A percentile compares a stretch with the other conserved stretches of the same genome.
phyloP scores from a whole-genome alignment of 192 early-diverging fungal genomes.

The Borealophlyctis nickersoniae region DNA sequence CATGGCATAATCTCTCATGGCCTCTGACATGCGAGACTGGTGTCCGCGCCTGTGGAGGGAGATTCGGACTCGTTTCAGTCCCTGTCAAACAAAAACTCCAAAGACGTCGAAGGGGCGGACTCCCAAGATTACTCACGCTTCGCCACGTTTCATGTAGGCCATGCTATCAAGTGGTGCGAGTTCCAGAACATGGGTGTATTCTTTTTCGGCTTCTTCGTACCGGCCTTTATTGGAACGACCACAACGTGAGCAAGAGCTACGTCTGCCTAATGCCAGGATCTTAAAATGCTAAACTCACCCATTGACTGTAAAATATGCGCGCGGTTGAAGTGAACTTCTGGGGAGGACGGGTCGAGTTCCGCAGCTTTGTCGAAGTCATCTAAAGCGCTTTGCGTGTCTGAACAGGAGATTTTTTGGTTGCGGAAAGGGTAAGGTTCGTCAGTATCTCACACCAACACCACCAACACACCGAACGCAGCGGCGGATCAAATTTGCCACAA shows the following conservation, averaged over 20 bases:
- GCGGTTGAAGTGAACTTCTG: slow-evolving; percentile 42
- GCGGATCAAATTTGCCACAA: no score
- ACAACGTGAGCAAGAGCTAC: neutral
- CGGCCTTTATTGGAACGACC: slow-evolving; percentile 10
- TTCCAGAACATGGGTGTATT: slow-evolving; percentile 41
- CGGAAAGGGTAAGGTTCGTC: no score
- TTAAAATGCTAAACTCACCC: slow-evolving; percentile 8
- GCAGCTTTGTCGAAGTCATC: slow-evolving; percentile 36
- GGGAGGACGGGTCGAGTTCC: slow-evolving; percentile 21
- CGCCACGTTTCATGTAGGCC: slow-evolving; percentile 36
- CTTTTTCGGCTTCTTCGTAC: slow-evolving; percentile 43
- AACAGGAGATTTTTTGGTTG: no score
- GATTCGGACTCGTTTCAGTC: neutral
- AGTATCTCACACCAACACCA: no score
- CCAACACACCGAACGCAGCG: no score
- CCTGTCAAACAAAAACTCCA: slow-evolving; percentile 2
- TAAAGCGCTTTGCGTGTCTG: slow-evolving; percentile 36
- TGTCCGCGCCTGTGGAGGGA: slow-evolving; percentile 30
- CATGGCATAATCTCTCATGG: slow-evolving; percentile 47
- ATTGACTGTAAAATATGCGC: slow-evolving; percentile 33
- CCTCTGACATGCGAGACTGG: slow-evolving; percentile 26
- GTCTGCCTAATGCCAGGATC: neutral
- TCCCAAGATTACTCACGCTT: slow-evolving; percentile 31
- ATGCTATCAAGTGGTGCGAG: slow-evolving; percentile 35
- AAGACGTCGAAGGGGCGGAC: neutral